phyloP scores from a whole-genome alignment of 2,329 filamentous ascomycete species.

The Microthyrium microscopicum region DNA sequence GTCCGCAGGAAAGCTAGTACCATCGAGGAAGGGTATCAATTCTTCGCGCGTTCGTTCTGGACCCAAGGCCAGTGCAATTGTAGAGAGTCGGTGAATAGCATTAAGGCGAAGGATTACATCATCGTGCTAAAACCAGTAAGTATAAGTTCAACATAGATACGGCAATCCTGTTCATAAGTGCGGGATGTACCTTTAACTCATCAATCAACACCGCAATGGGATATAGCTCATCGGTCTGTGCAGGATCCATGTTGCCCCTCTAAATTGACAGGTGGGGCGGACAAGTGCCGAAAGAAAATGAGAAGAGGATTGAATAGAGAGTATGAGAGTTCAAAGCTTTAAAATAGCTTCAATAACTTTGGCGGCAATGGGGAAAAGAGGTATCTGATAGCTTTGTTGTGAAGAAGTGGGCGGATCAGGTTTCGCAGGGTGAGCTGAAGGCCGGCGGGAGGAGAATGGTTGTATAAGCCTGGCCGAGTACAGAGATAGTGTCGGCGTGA shows the following conservation, averaged over 20 bases:
- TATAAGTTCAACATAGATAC: neutral
- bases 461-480: too few species aligned
- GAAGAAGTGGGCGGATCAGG: too few species aligned
- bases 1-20: constrained; percentile 30
- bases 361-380: too few species aligned
- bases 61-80: constrained; percentile 89
- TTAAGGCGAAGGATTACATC: constrained; percentile 96
- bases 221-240: constrained; percentile 95
- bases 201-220: constrained; percentile 99
- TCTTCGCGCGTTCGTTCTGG: constrained; percentile 95
- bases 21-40: constrained; percentile 96
- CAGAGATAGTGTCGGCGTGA: too few species aligned
- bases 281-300: constrained; percentile 1
- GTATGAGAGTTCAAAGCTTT: too few species aligned
- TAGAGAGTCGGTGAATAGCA: constrained; percentile 94
- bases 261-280: neutral
- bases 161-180: neutral
- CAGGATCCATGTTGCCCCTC: constrained; percentile 58
- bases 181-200: constrained; percentile 67
- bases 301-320: constrained; percentile 1
- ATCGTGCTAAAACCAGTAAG: constrained; percentile 53
- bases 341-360: too few species aligned
- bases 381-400: too few species aligned
- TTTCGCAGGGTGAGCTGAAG: too few species aligned
- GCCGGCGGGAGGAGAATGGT: too few species aligned